phyloP scores from a whole-genome alignment of 768 basidiomycete species.

The Plicaturopsis crispa region DNA sequence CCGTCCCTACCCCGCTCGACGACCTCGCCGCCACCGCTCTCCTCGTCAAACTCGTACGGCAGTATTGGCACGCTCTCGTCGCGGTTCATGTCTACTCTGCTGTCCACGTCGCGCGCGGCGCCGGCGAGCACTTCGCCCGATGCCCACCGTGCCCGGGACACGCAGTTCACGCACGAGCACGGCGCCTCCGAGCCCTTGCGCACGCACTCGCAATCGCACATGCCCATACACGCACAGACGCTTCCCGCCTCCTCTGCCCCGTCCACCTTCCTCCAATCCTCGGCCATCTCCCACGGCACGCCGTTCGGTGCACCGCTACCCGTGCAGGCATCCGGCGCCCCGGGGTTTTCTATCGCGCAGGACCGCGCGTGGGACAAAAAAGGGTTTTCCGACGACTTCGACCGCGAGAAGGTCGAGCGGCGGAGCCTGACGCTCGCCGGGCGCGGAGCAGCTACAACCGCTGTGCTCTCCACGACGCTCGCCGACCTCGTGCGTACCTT shows the following conservation, averaged over 20 bases:
- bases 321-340: conserved; percentile 55
- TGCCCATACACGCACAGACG: neutral
- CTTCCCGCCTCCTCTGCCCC: conserved; percentile 2
- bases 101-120: neutral
- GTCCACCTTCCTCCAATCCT: conserved; percentile 9
- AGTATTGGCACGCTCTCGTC: conserved; percentile 11
- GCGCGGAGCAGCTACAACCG: conserved; percentile 43
- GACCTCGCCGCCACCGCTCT: conserved; percentile 4
- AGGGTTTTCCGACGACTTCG: conserved; percentile 44
- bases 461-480: conserved; percentile 43
- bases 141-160: neutral
- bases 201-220: no score
- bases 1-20: conserved; percentile 5
- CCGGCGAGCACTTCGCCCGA: neutral
- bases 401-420: conserved; percentile 42
- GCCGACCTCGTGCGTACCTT: conserved; percentile 49
- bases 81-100: conserved; percentile 1
- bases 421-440: conserved; percentile 46
- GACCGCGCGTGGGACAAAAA: conserved; percentile 59
- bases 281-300: conserved; percentile 32
- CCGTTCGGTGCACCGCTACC: conserved; percentile 42
- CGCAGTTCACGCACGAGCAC: neutral
- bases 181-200: neutral
- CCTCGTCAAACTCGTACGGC: conserved; percentile 6
- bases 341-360: conserved; percentile 68